Evolutionary conservation across 1,139 yeast genomes (phyloP).

Genomic region (Pichia terricola): DNA sequence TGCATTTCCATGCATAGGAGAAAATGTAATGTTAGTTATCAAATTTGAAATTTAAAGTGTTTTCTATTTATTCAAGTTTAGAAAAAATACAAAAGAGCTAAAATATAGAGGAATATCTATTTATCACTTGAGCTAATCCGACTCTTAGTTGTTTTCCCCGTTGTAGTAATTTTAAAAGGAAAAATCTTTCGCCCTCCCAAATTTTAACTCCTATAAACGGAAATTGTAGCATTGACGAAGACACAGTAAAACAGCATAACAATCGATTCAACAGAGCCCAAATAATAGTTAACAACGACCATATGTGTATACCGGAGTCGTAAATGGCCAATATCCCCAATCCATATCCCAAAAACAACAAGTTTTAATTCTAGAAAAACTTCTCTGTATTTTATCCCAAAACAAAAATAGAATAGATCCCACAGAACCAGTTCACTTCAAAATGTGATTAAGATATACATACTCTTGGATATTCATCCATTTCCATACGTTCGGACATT

Average conservation of each 20-base stretch:
- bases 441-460: constrained; percentile 7
- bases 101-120: too few species aligned
- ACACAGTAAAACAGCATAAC: constrained; percentile 1
- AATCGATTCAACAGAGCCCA: background rate
- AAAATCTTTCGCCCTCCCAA: too few species aligned
- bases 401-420: too few species aligned
- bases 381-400: too few species aligned
- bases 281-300: background rate
- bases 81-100: too few species aligned
- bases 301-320: background rate
- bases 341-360: too few species aligned
- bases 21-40: constrained; percentile 3
- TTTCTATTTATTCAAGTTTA: too few species aligned
- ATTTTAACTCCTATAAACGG: too few species aligned
- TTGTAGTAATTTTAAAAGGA: too few species aligned
- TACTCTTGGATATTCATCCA: constrained; percentile 24
- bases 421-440: background rate
- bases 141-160: too few species aligned
- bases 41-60: background rate
- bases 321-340: background rate
- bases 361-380: too few species aligned
- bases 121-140: too few species aligned
- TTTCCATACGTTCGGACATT: constrained; percentile 25
- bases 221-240: background rate
- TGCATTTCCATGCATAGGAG: background rate